Conservation (phyloP, 768 basidiomycete genomes). For the Zangia roseola region DNA sequence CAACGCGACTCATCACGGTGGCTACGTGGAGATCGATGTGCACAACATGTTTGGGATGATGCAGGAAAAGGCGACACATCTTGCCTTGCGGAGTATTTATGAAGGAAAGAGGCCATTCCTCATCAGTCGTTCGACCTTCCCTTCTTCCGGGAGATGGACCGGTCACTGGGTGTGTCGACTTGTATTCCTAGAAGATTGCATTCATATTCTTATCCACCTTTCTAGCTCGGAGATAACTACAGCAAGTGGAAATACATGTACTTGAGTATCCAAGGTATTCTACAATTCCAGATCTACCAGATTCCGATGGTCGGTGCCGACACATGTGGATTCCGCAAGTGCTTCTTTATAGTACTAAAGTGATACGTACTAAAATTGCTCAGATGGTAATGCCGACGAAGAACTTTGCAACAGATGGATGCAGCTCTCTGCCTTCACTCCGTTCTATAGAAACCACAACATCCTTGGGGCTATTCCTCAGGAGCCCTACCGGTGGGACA, state of each 20-base stretch:
- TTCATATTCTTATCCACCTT: not conserved
- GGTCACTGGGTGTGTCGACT: constrained; percentile 59
- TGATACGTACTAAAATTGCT: not conserved
- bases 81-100: constrained; percentile 51
- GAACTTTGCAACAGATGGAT: constrained; percentile 86
- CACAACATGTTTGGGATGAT: constrained; percentile 74
- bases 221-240: constrained; percentile 72
- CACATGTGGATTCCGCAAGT: constrained; percentile 40
- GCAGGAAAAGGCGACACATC: constrained; percentile 66
- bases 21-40: constrained; percentile 60
- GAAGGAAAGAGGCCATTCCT: constrained; percentile 68
- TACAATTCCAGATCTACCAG: constrained; percentile 83
- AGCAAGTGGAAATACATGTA: constrained; percentile 74
- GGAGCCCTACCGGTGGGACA: constrained; percentile 81
- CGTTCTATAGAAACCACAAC: constrained; percentile 84
- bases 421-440: constrained; percentile 79
- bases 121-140: constrained; percentile 68
- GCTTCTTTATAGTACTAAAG: not conserved
- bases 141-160: constrained; percentile 66
- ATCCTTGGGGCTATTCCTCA: constrained; percentile 61
- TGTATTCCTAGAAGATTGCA: not conserved
- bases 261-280: constrained; percentile 67
- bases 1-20: constrained; percentile 67
- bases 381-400: constrained; percentile 64
- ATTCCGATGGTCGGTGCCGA: constrained; percentile 88